A percentile compares a stretch with the other conserved stretches of the same genome.
phyloP scores from a whole-genome alignment of 139 green algal species.

The Coelastrella sp. region DNA sequence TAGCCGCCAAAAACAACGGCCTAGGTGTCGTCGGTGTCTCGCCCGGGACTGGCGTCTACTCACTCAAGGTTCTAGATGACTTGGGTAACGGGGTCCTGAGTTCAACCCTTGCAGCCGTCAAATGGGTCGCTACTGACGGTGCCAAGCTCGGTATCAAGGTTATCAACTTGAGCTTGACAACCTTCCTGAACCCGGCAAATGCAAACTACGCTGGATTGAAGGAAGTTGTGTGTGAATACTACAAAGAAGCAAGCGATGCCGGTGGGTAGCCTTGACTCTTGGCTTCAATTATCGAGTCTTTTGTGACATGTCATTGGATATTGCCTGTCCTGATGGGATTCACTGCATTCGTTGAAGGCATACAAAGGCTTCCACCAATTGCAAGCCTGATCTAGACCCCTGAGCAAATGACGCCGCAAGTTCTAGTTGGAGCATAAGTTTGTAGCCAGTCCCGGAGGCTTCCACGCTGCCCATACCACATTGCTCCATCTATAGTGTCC shows the following conservation, averaged over 20 bases:
- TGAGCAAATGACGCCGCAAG: no score
- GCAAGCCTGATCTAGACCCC: no score
- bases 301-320: no score
- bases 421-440: no score
- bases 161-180: background rate
- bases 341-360: background rate
- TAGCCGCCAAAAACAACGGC: constrained; percentile 1
- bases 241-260: background rate
- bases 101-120: constrained; percentile 5
- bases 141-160: background rate
- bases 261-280: background rate
- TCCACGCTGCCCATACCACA: no score
- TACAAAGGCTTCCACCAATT: no score
- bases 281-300: background rate
- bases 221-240: background rate
- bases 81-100: background rate
- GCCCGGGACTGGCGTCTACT: background rate
- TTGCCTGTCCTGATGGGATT: background rate
- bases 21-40: constrained; percentile 7
- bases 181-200: background rate
- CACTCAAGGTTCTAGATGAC: constrained; percentile 5
- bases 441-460: no score
- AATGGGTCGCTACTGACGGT: constrained; percentile 4
- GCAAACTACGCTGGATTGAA: background rate
- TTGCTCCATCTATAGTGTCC: no score